phyloP scores from a whole-genome alignment of 1,139 yeast species.

The Yamadazyma pseudoaaseri region DNA sequence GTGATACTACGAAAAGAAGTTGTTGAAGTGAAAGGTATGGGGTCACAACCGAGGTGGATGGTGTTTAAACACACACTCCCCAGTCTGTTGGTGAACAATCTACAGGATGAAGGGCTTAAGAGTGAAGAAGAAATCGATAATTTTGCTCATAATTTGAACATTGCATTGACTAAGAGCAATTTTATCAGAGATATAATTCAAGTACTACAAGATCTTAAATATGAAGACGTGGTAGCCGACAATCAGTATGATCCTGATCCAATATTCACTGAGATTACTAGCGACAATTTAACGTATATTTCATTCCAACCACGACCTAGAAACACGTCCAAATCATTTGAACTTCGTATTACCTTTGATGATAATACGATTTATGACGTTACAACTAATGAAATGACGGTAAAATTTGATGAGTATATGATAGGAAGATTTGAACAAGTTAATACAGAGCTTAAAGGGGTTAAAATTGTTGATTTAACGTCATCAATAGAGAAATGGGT shows the following conservation, averaged over 20 bases:
- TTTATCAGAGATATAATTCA: conserved; percentile 3
- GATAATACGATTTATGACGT: conserved; percentile 2
- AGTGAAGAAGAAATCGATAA: conserved; percentile 5
- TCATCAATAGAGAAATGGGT: conserved; percentile 1
- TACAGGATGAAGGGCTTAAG: conserved; percentile 7
- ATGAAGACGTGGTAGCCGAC: conserved; percentile 1
- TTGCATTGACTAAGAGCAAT: background rate
- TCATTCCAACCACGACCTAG: background rate
- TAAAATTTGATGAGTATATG: background rate
- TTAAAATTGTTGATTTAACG: background rate
- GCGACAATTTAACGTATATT: background rate
- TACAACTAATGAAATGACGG: background rate
- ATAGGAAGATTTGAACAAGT: background rate
- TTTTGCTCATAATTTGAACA: conserved; percentile 5
- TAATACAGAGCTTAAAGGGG: conserved; percentile 5
- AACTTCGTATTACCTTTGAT: conserved; percentile 3
- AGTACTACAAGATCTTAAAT: conserved; percentile 2
- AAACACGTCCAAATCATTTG: background rate
- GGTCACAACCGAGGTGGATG: conserved; percentile 21
- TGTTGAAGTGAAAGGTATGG: conserved; percentile 6
- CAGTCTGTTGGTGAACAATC: conserved; percentile 6
- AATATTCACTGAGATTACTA: background rate
- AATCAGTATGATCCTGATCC: background rate
- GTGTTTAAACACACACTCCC: conserved; percentile 40
- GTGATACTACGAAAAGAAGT: conserved; percentile 29